phyloP scores from a whole-genome alignment of 495 filamentous ascomycete genomes.

The Chaetomidium leptoderma region DNA sequence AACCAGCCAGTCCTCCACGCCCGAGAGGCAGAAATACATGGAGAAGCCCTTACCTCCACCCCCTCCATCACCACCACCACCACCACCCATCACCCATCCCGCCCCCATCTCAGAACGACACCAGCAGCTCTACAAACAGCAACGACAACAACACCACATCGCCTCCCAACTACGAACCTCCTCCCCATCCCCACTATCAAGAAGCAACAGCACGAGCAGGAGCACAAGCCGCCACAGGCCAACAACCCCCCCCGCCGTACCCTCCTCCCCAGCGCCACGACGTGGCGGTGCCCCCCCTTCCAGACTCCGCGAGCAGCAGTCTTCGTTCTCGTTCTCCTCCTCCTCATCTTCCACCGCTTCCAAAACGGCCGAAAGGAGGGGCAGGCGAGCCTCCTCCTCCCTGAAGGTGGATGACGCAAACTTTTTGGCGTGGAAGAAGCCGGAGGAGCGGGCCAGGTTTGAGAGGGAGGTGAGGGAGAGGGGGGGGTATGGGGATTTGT shows the following conservation, averaged over 20 bases:
- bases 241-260: background rate
- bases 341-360: background rate
- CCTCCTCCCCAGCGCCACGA: background rate
- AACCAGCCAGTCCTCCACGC: background rate
- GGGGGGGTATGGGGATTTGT: slow-evolving; percentile 19
- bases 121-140: slow-evolving; percentile 3
- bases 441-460: slow-evolving; percentile 7
- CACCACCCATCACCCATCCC: background rate
- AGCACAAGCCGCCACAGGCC: background rate
- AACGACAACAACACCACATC: background rate
- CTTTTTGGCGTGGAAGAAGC: slow-evolving; percentile 14
- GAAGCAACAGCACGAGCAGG: background rate
- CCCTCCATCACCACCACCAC: background rate
- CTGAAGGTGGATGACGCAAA: background rate
- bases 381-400: background rate
- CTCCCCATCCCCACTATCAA: background rate
- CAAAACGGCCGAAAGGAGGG: background rate
- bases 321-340: background rate
- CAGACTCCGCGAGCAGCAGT: no score
- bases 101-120: background rate
- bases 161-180: background rate
- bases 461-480: slow-evolving; percentile 1
- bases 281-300: no score
- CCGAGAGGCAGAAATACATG: background rate
- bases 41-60: slow-evolving; percentile 5